Evolutionary conservation across 2,329 filamentous ascomycete species (phyloP), one percentile per base, ranked within the genome.

Genomic region (Colletotrichum destructivum): DNA sequence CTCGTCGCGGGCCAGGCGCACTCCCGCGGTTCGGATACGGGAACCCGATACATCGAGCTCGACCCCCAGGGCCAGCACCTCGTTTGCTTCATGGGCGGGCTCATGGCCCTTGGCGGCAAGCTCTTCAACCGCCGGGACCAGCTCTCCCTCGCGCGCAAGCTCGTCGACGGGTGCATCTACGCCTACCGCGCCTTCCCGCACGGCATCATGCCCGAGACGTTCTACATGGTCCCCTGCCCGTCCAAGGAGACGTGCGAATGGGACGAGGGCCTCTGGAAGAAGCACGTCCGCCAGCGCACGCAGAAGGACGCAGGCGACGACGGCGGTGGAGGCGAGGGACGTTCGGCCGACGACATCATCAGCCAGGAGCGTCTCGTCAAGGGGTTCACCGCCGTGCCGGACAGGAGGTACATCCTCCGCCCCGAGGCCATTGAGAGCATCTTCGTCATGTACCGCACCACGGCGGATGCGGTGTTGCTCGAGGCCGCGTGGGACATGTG

Each of bases 51-150:
- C n/a, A 85, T 82, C 59, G 78, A 86, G n/a, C 85, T 88, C 55
- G 79, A 81, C 13, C 81, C 46, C 52, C 83, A 70, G 77, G 62
- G 84, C 74, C 77, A 91, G 70, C 93, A 94, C 78, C 83, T 94
- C 2, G 87, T 88, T 3, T 94, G 92, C 79, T 95, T 93, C 77
- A 84, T 88, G 4, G 92, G 92, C 5, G 93, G 92, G 13, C 91
- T 92, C 84, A 91, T 93, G 60, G 92, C 85, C 1, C 86, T 95
- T 42, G 90, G 88, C 1, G 90, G 92, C 1, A 89, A 87, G 71
- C 83, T 94, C 35, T 88, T 93, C 73, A 77, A 84, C 55, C 84
- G 82, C 5, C 9, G 82, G 1, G 81, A 84, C 15, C 84, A 89
- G 68, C 77, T 90, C 15, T 77, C 80, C 6, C 81, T 86, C 13